These are phyloP conservation scores for Radiomyces spectabilis DNA, from an alignment of 192 early-diverging fungal genomes.

Conservation along the genomic window DNA sequence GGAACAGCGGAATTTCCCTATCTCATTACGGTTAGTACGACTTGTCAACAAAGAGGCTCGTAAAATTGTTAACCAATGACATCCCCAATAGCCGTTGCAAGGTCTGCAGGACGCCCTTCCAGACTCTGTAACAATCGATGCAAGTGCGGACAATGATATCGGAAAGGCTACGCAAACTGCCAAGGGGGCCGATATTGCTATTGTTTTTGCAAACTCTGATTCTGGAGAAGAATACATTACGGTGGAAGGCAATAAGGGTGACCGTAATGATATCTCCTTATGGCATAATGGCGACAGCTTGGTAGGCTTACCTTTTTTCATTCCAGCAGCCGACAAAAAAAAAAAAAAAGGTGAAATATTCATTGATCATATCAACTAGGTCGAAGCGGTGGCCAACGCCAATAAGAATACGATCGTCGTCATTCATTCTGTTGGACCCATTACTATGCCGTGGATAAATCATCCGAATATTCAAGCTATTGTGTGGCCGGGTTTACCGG, in stretches of 20 bases:
- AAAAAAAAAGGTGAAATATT: background rate
- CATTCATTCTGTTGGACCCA: slow-evolving; percentile 47
- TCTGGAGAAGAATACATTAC: slow-evolving; percentile 25
- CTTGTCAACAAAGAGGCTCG: too few relatives aligned
- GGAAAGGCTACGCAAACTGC: slow-evolving; percentile 13
- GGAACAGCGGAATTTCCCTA: slow-evolving; percentile 14
- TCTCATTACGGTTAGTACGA: slow-evolving; percentile 5
- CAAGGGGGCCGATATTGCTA: slow-evolving; percentile 31
- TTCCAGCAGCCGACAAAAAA: too few relatives aligned
- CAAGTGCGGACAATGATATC: too few relatives aligned
- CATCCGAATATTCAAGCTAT: slow-evolving; percentile 56
- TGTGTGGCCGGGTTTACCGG: slow-evolving; percentile 49
- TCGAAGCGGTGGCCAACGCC: slow-evolving; percentile 37
- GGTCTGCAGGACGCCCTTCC: too few relatives aligned
- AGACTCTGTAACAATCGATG: too few relatives aligned
- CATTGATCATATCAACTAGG: slow-evolving; percentile 2
- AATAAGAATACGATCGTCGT: slow-evolving; percentile 54
- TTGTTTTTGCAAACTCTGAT: slow-evolving; percentile 30
- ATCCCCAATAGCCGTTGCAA: slow-evolving; percentile 21
- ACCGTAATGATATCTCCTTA: slow-evolving; percentile 44
- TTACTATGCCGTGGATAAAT: slow-evolving; percentile 49
- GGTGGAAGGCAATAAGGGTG: slow-evolving; percentile 48
- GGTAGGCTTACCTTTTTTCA: too few relatives aligned
- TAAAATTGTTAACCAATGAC: too few relatives aligned
- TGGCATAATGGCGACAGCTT: slow-evolving; percentile 54